phyloP scores from a whole-genome alignment of 805 yeast genomes.

The Barnettozyma californica region DNA sequence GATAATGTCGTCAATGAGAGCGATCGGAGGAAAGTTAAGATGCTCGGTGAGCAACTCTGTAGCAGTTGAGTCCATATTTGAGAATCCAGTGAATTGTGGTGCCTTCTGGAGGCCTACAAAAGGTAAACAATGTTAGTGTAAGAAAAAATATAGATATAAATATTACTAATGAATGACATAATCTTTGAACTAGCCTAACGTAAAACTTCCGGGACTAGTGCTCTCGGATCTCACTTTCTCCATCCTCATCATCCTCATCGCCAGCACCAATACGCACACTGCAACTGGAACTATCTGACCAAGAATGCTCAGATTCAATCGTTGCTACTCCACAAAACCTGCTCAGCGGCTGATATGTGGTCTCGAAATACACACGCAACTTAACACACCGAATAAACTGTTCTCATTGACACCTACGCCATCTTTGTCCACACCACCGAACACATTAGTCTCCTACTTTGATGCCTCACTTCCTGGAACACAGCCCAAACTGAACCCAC shows the following conservation, averaged over 20 bases:
- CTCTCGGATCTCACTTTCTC: not conserved
- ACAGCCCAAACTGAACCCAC: constrained; percentile 74
- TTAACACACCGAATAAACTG: constrained; percentile 66
- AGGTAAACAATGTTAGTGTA: too few species aligned
- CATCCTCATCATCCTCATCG: too few species aligned
- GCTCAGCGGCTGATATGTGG: constrained; percentile 65
- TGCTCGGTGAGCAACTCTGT: constrained; percentile 74
- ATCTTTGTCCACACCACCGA: constrained; percentile 51
- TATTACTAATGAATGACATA: too few species aligned
- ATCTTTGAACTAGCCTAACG: too few species aligned
- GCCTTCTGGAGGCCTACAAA: too few species aligned
- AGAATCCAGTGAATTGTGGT: not conserved
- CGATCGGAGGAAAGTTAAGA: constrained; percentile 76
- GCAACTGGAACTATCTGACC: not conserved
- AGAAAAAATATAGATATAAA: too few species aligned
- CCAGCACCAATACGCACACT: too few species aligned
- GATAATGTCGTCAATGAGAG: constrained; percentile 80
- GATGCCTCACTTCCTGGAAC: constrained; percentile 92
- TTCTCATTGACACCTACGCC: constrained; percentile 59
- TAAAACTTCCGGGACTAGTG: too few species aligned
- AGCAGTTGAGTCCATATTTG: constrained; percentile 16
- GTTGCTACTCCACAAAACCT: not conserved
- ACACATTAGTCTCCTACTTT: constrained; percentile 65
- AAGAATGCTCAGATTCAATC: not conserved
- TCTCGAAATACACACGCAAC: constrained; percentile 88